Base-by-base conservation (phyloP, 2,329 filamentous ascomycete species). In the Hypoxylon sp. region DNA sequence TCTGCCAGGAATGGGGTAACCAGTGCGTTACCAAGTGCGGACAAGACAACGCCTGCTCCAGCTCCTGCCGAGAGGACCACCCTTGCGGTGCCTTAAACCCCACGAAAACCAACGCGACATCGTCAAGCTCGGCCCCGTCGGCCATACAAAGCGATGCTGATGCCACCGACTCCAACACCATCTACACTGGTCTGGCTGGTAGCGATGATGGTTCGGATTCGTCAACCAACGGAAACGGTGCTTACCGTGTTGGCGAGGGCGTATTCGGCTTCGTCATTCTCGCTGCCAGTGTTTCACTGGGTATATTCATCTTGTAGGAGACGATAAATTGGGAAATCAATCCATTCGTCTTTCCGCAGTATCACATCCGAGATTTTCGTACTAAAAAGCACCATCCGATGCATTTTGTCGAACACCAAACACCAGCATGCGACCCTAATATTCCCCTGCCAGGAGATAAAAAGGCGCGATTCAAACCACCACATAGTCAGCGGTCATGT, bases 81-180 rank as follows among this genome's bases (percentile, higher is more conserved):
- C 88, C 85, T 2, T 93, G 89, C 69, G 89, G 89, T 68, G 89
- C 89, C 26, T 77, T 77, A 62, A 74, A 81, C 66, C 89, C 89
- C 9, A 80, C 71, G 30, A 77, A 75, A 47, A 71, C 76, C 69
- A 91, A 90, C 71, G 63, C 69, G 4, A 81, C 81, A n/a, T 42
- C 55, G 5, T 71, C 77, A 5, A 73, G 75, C 12, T 71, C 76
- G 11, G 71, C 73, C 7, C 36, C 45, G 7, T 67, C 76, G 5
- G 67, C 74, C 3, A 67, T 72, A 8, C 64, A 75, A 11, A 72
- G 75, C 16, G 67, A 69, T 1, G 65, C 69, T 13, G 63, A 68
- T 16, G 60, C 67, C 4, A 67, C 68, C 21, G 67, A 69, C 13
- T 57, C 59, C 34, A 70, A 69, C 44, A 51, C 64, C 20, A 63